These are phyloP conservation scores for Aspergillus terreus DNA, from an alignment of 2,329 filamentous ascomycete genomes.

Conservation along the genomic window DNA sequence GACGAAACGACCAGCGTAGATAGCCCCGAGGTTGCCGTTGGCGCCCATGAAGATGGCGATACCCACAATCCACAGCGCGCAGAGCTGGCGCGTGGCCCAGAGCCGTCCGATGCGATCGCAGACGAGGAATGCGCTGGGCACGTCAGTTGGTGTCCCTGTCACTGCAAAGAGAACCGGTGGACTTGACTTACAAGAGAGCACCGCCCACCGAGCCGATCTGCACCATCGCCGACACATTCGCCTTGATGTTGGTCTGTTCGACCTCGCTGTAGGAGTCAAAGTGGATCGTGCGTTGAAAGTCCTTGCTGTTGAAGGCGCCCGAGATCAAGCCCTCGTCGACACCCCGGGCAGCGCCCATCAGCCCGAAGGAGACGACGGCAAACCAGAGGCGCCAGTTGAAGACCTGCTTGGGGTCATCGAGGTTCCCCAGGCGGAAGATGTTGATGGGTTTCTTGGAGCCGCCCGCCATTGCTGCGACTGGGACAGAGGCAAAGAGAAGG, in stretches of 20 bases:
- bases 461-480: constrained; percentile 29
- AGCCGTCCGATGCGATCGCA: constrained; percentile 47
- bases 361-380: constrained; percentile 67
- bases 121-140: constrained; percentile 44
- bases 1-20: constrained; percentile 44
- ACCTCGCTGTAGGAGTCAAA: constrained; percentile 51
- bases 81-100: constrained; percentile 39
- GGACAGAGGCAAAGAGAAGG: too few species aligned
- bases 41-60: constrained; percentile 44
- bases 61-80: constrained; percentile 40
- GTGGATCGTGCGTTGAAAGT: constrained; percentile 60
- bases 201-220: constrained; percentile 73
- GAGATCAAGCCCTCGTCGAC: constrained; percentile 78
- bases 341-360: constrained; percentile 73
- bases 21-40: constrained; percentile 34
- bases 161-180: too few species aligned
- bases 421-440: constrained; percentile 59
- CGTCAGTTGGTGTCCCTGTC: not conserved
- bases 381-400: constrained; percentile 80
- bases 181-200: constrained; percentile 53
- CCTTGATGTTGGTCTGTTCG: constrained; percentile 64
- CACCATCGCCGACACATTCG: constrained; percentile 77
- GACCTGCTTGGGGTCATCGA: constrained; percentile 64
- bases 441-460: constrained; percentile 45
- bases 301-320: constrained; percentile 64